Evolutionary conservation across 2,329 filamentous ascomycete species (phyloP), one percentile per base, ranked within the genome.

Genomic region (Reticulascus tulasneorum): DNA sequence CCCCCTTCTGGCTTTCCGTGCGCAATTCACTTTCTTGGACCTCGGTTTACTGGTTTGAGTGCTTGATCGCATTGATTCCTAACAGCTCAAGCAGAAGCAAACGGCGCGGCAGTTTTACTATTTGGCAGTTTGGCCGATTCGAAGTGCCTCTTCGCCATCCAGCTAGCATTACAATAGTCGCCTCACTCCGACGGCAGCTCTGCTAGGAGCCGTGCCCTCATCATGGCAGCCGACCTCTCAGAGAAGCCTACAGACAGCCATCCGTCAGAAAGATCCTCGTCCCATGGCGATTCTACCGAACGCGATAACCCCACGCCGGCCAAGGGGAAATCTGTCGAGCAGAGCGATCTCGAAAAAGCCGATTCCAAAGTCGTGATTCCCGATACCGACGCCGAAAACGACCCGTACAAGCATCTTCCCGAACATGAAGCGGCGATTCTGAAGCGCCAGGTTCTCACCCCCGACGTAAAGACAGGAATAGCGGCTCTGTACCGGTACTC

Each of bases 401-500:
- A 79, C 49, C 64, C 75, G 4, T 80, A 77, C 52, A 64, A 65
- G 18, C 77, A 86, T 54, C 67, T 90, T 4, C 75, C 83, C 2
- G 59, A 73, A 8, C 55, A 82, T 40, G 83, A 91, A 59, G 79
- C 74, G 35, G 67, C 72, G 15, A 75, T 91, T 35, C 63, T 93
- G 42, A 79, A 73, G 55, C 69, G 66, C 40, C 86, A 93, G 61
- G 69, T 89, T 44, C 64, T 79, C 32, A 79, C 79, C 0, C 80
- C 80, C 21, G 66, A 74, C 9, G 67, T 80, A 38, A 79, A 79
- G 49, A 70, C 85, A 22, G 80, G 76, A n/a, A 72, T 82, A 44
- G 67, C 69, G 42, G 75, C 75, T 1, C 66, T 89, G 15, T 88
- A 77, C 56, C 77, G 84, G 45, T 90, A 87, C 64, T 76, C 84